Conservation (phyloP, 225 moss, liverwort and hornwort species). For the Takakia lepidozioides region DNA sequence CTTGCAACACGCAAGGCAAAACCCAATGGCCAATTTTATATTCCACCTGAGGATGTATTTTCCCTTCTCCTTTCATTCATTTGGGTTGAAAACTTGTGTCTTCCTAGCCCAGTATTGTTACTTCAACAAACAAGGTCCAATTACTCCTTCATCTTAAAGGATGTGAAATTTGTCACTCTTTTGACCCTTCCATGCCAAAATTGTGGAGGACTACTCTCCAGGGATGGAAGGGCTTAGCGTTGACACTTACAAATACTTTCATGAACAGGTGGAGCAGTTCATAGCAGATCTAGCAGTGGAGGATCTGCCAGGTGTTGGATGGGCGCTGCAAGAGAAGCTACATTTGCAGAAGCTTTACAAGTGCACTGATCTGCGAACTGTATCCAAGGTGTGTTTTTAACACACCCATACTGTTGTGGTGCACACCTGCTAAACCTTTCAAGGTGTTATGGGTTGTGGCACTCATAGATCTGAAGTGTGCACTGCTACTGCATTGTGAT, state of each 20-base stretch:
- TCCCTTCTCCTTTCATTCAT: neutral
- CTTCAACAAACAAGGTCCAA: conserved; percentile 2
- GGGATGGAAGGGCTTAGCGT: neutral
- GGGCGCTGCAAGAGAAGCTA: conserved; percentile 71
- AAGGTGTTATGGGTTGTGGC: too few species aligned
- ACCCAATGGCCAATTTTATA: conserved; percentile 72
- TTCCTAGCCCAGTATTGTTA: neutral
- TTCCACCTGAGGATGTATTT: conserved; percentile 64
- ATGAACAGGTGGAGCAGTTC: conserved; percentile 60
- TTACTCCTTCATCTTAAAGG: too few species aligned
- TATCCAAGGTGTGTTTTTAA: conserved; percentile 72
- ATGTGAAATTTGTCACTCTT: too few species aligned
- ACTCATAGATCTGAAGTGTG: too few species aligned
- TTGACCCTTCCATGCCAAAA: too few species aligned
- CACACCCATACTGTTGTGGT: too few species aligned
- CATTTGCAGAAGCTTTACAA: conserved; percentile 59
- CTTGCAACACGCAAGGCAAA: conserved; percentile 94
- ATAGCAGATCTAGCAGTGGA: conserved; percentile 78
- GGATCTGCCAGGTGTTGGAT: conserved; percentile 95
- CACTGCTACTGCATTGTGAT: too few species aligned
- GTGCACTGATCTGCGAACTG: conserved; percentile 58
- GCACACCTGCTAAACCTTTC: too few species aligned
- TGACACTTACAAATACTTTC: neutral
- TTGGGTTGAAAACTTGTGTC: too few species aligned
- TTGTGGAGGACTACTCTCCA: too few species aligned